Percentiles rank a stretch among this genome's conserved stretches.
phyloP scores from a whole-genome alignment of 768 basidiomycete species.

The Kwoniella newhampshirensis region DNA sequence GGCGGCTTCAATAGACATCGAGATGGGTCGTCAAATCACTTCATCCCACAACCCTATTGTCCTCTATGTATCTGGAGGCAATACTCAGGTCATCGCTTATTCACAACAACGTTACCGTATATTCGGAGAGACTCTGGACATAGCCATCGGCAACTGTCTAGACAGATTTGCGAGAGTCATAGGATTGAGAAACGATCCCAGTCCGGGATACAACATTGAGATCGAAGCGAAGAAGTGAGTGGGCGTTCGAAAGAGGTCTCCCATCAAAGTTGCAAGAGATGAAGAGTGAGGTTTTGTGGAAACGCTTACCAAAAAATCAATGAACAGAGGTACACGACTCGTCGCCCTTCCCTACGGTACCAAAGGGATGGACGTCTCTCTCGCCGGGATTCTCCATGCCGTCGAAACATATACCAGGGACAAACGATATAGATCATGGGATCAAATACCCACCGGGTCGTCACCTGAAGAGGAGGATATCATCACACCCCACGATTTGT shows the following conservation, averaged over 20 bases:
- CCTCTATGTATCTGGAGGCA: conserved; percentile 96
- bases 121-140: conserved; percentile 97
- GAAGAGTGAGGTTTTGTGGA: not conserved
- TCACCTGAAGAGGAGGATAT: conserved; percentile 60
- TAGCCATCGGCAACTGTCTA: conserved; percentile 98
- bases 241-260: not conserved
- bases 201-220: conserved; percentile 96
- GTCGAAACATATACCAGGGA: conserved; percentile 83
- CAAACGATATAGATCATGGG: conserved; percentile 67
- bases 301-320: not conserved
- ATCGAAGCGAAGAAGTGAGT: conserved; percentile 84
- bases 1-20: conserved; percentile 69
- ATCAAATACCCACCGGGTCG: conserved; percentile 1
- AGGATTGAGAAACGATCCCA: conserved; percentile 90
- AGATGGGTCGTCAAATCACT: conserved; percentile 95
- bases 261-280: too few relatives aligned
- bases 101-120: conserved; percentile 96
- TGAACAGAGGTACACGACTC: conserved; percentile 72
- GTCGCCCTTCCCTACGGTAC: conserved; percentile 88
- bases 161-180: conserved; percentile 96
- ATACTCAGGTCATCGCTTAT: conserved; percentile 98
- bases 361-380: conserved; percentile 96
- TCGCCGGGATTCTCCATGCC: conserved; percentile 89
- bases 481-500: conserved; percentile 92
- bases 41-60: conserved; percentile 93